Conservation (phyloP, 2,329 filamentous ascomycete species). For the Talaromyces pinophilus region DNA sequence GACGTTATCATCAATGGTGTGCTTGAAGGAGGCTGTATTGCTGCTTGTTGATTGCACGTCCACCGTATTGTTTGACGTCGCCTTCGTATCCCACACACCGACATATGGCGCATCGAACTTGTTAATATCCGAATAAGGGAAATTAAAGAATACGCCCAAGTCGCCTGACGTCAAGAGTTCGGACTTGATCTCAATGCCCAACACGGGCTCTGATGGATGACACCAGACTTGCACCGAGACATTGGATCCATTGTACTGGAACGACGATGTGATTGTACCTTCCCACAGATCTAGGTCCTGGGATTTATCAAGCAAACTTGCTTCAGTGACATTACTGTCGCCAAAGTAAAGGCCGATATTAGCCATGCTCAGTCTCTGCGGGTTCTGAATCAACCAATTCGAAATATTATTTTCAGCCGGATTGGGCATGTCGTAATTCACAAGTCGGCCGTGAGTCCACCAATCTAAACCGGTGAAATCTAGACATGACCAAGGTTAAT, state of each 20-base stretch:
- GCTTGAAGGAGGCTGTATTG: background rate
- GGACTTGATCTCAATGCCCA: background rate
- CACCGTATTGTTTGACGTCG: background rate
- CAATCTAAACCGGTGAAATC: constrained; percentile 48
- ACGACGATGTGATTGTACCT: background rate
- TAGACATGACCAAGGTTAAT: background rate
- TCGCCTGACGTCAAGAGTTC: background rate
- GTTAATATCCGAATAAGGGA: background rate
- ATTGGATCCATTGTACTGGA: constrained; percentile 39
- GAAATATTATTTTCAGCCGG: constrained; percentile 32
- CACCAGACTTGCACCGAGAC: background rate
- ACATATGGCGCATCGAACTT: constrained; percentile 1
- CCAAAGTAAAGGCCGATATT: background rate
- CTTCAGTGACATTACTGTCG: background rate
- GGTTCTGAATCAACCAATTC: constrained; percentile 2
- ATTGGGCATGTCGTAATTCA: constrained; percentile 49
- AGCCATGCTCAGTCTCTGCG: background rate
- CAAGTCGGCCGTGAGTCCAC: constrained; percentile 48
- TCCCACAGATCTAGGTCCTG: background rate
- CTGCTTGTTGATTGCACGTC: background rate
- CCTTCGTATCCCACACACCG: background rate
- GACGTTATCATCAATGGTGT: background rate
- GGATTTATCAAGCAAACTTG: background rate
- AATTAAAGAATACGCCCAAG: background rate
- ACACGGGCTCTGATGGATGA: background rate